Evolutionary conservation across 768 basidiomycete species (phyloP).

Genomic region (Albatrellus ellisii): DNA sequence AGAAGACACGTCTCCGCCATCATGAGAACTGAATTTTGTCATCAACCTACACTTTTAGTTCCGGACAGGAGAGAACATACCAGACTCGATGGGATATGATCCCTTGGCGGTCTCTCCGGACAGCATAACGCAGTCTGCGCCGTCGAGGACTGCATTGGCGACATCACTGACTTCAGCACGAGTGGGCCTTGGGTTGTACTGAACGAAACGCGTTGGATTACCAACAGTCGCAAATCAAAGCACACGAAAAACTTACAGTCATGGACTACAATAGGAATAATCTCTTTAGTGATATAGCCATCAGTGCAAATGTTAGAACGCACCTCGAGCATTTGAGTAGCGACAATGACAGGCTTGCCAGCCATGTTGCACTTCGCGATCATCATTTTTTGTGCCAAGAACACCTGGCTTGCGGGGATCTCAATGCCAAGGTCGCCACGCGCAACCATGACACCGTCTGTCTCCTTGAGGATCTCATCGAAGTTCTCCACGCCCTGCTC

Average conservation of each 20-base stretch:
- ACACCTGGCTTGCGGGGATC: slow-evolving; percentile 98
- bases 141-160: slow-evolving; percentile 97
- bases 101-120: slow-evolving; percentile 99
- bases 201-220: slow-evolving; percentile 4
- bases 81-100: slow-evolving; percentile 88
- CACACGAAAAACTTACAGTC: slow-evolving; percentile 45
- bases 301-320: slow-evolving; percentile 10
- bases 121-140: slow-evolving; percentile 98
- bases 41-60: slow-evolving; percentile 1
- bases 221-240: not conserved
- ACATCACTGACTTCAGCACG: slow-evolving; percentile 99
- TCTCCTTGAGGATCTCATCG: slow-evolving; percentile 90
- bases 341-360: slow-evolving; percentile 97
- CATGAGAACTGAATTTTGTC: slow-evolving; percentile 62
- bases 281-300: slow-evolving; percentile 6
- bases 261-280: slow-evolving; percentile 50
- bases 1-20: slow-evolving; percentile 99
- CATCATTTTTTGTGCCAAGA: slow-evolving; percentile 99
- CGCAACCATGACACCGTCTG: slow-evolving; percentile 99
- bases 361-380: slow-evolving; percentile 97
- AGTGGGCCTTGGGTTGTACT: slow-evolving; percentile 98
- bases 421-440: slow-evolving; percentile 99
- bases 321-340: slow-evolving; percentile 98
- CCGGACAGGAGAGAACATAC: slow-evolving; percentile 28
- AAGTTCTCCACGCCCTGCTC: slow-evolving; percentile 99